Base-by-base conservation (phyloP, 768 basidiomycete species). In the Tulasnella sp. region DNA sequence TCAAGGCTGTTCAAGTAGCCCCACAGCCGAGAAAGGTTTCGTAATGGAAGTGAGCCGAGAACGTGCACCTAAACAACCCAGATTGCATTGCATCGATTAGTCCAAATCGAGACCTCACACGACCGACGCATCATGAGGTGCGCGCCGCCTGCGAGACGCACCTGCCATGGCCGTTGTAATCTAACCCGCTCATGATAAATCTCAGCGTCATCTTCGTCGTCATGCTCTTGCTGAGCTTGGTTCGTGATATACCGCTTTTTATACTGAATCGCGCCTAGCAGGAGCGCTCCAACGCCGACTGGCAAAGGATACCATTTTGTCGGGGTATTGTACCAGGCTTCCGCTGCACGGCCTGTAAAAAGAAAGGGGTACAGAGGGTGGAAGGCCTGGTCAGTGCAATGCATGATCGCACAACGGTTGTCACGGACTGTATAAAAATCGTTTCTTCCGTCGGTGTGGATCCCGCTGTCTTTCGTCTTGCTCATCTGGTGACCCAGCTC, bases 301-400 rank as follows among this genome's bases (percentile, higher is more conserved):
- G 93, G 93, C 47, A 97, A 79, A 9, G 94, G 94, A 65, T 94
- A 95, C 94, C 94, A 98, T 71, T 84, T 88, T 34, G 88, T 93
- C 0, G 91, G 90, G 0, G 94, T 93, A 67, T 84, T 76, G 4
- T 78, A 83, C 89, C 89, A 92, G 26, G 89, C 88, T 61, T 79
- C 77, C 27, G 86, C 75, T 5, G 94, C 62, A 10, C 71, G 69
- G 24, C 56, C 67, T 68, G 61, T n/a, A 24, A 41, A 21, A 38
- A n/a, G 1, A 38, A 11, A 55, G 53, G 32, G 19, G 51, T 23
- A 27, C 10, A 21, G 24, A 27, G 38, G 11, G 41, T 43, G 11
- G 19, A 48, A 38, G 34, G 34, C 15, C 5, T 7, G 5, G 34
- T 48, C 47, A 29, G 21, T 29, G 51, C 8, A 19, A n/a, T 8